phyloP scores from a whole-genome alignment of 768 basidiomycete species.

The Pulveroboletus ravenelii region DNA sequence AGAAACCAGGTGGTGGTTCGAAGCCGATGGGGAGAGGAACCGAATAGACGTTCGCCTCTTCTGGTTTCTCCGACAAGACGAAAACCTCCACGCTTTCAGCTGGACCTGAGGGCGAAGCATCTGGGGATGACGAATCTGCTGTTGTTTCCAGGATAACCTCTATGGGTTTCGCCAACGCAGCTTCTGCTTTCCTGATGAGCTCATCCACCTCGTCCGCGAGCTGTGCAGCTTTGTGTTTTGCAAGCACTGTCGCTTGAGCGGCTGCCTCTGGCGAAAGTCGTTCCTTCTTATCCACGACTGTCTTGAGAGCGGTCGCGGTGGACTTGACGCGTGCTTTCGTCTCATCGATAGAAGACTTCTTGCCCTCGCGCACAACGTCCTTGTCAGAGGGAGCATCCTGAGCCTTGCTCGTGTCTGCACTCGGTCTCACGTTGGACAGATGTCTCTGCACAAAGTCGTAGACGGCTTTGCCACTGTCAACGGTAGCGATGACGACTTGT shows the following conservation, averaged over 20 bases:
- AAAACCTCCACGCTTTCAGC: slow-evolving; percentile 24
- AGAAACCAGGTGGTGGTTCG: slow-evolving; percentile 89
- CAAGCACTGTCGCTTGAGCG: slow-evolving; percentile 39
- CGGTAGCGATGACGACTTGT: slow-evolving; percentile 50
- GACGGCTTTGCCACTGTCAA: slow-evolving; percentile 44
- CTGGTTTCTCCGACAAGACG: slow-evolving; percentile 21
- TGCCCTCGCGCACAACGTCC: slow-evolving; percentile 34
- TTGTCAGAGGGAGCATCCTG: slow-evolving; percentile 25
- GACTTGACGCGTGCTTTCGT: slow-evolving; percentile 43
- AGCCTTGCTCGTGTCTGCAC: slow-evolving; percentile 24
- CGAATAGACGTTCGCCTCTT: slow-evolving; percentile 44
- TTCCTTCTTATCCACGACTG: slow-evolving; percentile 39
- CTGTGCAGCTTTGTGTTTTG: slow-evolving; percentile 42
- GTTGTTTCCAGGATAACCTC: slow-evolving; percentile 25
- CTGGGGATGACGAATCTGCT: slow-evolving; percentile 19
- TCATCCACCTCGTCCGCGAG: slow-evolving; percentile 63
- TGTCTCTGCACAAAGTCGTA: slow-evolving; percentile 50
- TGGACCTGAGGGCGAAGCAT: slow-evolving; percentile 25
- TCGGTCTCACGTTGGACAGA: slow-evolving; percentile 35
- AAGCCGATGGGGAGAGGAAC: slow-evolving; percentile 86
- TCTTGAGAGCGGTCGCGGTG: slow-evolving; percentile 43
- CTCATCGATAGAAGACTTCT: slow-evolving; percentile 36
- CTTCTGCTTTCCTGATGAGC: slow-evolving; percentile 69
- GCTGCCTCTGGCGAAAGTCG: slow-evolving; percentile 22
- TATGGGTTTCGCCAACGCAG: slow-evolving; percentile 49